Base-by-base conservation (phyloP, 2,329 filamentous ascomycete genomes). In the Pyrenochaeta sp. region DNA sequence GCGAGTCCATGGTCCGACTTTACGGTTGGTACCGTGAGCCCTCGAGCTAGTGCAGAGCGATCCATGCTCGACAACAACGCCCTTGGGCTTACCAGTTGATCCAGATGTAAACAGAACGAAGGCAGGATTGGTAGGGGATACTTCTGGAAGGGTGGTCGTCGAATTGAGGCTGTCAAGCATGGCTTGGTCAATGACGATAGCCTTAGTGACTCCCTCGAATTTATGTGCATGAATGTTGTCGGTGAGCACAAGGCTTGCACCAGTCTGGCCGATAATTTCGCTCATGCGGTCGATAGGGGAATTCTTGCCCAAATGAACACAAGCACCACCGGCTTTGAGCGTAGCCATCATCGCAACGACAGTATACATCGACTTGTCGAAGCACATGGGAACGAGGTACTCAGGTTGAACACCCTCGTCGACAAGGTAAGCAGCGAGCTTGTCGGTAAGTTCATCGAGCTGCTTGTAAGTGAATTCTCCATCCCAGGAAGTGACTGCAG, bases 51-150 rank as follows among this genome's bases (percentile, higher is more conserved):
- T 49, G 11, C 11, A 23, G 3, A 47, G 9, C 7, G 44, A 22
- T 7, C 21, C 20, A 34, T 60, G 56, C 35, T 51, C 39, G 6
- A 85, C 80, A 20, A 84, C 80, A n/a, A 84, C 78, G 2, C 81
- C 83, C 41, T 81, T 81, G 0, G 81, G 79, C 31, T 74, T 75
- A 35, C 49, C 47, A 6, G 50, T 58, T 21, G 69, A 55, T 7
- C 58, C 55, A 13, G 72, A 73, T 0, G 77, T 79, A 46, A 85
- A 81, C 5, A 87, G 76, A 6, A 85, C 73, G 53, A 82, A 86
- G 0, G 83, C 82, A 4, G 75, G 72, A 28, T 77, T 22, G 17
- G 32, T 9, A 15, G 46, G 46, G 6, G 18, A 13, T 3, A 40
- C 19, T 28, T 30, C 22, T 10, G 32, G 19, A 31, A 31, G 24